Evolutionary conservation across 139 green algal genomes (phyloP).

Genomic region (Ettlia oleoabundans): DNA sequence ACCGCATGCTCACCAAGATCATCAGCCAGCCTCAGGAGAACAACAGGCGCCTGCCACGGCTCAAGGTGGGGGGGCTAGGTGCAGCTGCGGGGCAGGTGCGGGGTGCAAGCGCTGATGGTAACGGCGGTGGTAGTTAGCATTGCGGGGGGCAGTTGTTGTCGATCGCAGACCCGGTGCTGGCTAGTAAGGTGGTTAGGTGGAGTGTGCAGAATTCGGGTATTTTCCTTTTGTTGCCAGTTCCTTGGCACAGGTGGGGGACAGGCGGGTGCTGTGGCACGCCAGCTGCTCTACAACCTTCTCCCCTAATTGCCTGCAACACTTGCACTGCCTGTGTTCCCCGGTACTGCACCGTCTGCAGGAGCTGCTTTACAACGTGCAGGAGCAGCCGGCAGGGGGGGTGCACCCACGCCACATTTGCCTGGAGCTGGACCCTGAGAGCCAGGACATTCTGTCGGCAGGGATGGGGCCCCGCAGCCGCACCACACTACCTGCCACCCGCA

Average conservation of each 20-base stretch:
- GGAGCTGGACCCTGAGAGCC: constrained; percentile 47
- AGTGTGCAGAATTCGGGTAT: no score
- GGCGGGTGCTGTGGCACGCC: no score
- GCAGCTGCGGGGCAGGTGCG: not conserved
- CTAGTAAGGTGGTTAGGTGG: no score
- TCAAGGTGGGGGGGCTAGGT: constrained; percentile 34
- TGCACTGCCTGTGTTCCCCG: no score
- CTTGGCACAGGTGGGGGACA: no score
- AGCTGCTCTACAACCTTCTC: no score
- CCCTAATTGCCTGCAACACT: no score
- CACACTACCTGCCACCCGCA: not conserved
- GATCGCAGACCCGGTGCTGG: no score
- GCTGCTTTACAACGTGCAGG: constrained; percentile 50
- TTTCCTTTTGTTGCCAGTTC: no score
- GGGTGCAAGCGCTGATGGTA: no score
- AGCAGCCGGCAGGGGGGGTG: constrained; percentile 34
- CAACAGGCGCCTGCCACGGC: constrained; percentile 33
- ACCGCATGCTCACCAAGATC: constrained; percentile 61
- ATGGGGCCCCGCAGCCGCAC: constrained; percentile 43
- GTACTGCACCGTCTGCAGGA: constrained; percentile 23
- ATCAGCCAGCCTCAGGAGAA: constrained; percentile 34
- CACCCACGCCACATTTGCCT: constrained; percentile 55
- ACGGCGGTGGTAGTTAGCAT: no score
- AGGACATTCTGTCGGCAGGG: constrained; percentile 38
- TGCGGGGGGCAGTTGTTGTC: no score